Base-by-base conservation (phyloP, 257 asterid genomes). In the Henckelia pumila region DNA sequence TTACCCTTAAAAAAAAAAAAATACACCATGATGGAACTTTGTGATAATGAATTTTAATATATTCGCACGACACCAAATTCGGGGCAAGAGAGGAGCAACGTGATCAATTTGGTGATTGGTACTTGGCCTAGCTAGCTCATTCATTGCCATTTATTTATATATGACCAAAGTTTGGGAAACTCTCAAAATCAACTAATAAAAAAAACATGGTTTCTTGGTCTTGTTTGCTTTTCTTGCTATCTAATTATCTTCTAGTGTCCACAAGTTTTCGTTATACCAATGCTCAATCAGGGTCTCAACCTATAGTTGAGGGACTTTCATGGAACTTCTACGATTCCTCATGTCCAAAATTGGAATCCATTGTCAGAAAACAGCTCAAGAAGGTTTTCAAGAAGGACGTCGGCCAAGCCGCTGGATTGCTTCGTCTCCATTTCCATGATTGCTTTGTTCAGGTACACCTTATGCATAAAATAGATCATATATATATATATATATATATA, bases 371-470 rank as follows among this genome's bases (percentile, higher is more conserved):
- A 2, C 78, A 73, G 65, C 91, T 88, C 49, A 40, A 25, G 64
- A 67, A 29, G 17, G 91, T 74, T 33, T 81, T 88, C 73, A 9
- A 79, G 13, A 61, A 78, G 5, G 91, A 86, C 32, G 75, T 86
- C 17, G 86, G 79, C 69, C 89, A 80, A 73, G 96, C 93, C 64
- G 96, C 89, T 20, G 96, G 93, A n/a, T 69, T 88, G 78, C 93
- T 88, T 70, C 86, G 89, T 0, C 89, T 88, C 74, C 88, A 84
- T 69, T 88, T 85, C 70, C 92, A 88, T 19, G 93, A 88, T 64
- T 88, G 96, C 78, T 84, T 82, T 56, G 91, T 81, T 14, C 94
- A 84, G 82, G 87, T n/a, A n/a, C n/a, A n/a, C n/a, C n/a, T n/a
- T n/a, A n/a, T n/a, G n/a, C n/a, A n/a, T n/a, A n/a, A n/a, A n/a